phyloP scores from a whole-genome alignment of 2,329 filamentous ascomycete genomes.

The Gnomoniopsis smithogilvyi region DNA sequence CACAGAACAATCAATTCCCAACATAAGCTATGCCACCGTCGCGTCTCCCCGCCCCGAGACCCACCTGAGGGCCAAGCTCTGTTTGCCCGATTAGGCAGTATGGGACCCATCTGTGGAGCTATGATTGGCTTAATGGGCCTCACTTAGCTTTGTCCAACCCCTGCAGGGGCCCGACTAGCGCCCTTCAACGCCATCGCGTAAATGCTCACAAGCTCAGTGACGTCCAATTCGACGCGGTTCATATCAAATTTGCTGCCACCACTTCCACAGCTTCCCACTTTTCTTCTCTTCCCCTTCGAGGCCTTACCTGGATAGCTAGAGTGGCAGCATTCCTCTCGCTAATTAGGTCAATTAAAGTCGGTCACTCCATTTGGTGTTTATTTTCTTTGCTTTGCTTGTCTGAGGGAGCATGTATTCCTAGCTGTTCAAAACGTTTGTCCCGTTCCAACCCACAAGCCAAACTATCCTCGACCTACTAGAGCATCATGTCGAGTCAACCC shows the following conservation, averaged over 20 bases:
- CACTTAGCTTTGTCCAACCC: background rate
- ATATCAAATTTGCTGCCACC: slow-evolving; percentile 14
- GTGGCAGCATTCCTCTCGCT: slow-evolving; percentile 7
- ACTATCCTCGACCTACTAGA: background rate
- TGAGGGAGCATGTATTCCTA: slow-evolving; percentile 3
- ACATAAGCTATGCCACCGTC: background rate
- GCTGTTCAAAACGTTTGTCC: background rate
- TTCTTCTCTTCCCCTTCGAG: slow-evolving; percentile 5
- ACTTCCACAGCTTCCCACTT: background rate
- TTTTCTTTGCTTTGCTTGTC: background rate
- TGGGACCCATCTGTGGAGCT: background rate
- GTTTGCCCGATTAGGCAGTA: slow-evolving; percentile 4
- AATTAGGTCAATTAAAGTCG: slow-evolving; percentile 4
- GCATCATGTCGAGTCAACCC: slow-evolving; percentile 16
- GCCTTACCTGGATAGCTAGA: background rate
- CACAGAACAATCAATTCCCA: background rate
- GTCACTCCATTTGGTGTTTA: background rate
- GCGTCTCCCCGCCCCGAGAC: background rate
- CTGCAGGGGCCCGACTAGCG: background rate
- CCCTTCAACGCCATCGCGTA: background rate
- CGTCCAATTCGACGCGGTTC: slow-evolving; percentile 11
- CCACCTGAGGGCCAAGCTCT: background rate
- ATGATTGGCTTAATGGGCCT: background rate
- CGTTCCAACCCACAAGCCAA: background rate
- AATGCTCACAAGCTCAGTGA: background rate